These are phyloP conservation scores for Wickerhamomyces chambardii DNA, from an alignment of 805 yeast genomes.

Conservation along the genomic window DNA sequence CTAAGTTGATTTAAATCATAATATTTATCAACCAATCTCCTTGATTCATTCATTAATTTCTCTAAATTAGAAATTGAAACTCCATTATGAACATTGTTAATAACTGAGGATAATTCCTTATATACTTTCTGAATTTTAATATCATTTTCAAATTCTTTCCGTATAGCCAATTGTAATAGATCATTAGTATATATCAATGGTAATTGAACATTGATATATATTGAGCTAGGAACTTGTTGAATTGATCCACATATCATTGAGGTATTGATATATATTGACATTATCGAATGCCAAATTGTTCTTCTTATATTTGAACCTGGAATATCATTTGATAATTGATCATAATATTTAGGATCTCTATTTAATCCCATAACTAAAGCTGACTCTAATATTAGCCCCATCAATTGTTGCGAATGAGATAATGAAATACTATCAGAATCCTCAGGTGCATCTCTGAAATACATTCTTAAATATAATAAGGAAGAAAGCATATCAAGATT, in stretches of 20 bases:
- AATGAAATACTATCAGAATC: conserved; percentile 33
- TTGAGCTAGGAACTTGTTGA: conserved; percentile 4
- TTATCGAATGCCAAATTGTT: conserved; percentile 10
- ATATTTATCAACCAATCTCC: conserved; percentile 5
- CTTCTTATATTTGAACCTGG: conserved; percentile 9
- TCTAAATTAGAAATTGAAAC: conserved; percentile 4
- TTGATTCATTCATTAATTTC: conserved; percentile 2
- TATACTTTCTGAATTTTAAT: conserved; percentile 3
- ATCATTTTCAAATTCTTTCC: conserved; percentile 4
- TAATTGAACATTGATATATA: conserved; percentile 5
- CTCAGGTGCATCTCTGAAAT: conserved; percentile 28
- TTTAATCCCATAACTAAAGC: conserved; percentile 1
- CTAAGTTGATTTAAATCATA: not conserved
- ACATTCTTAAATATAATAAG: conserved; percentile 23
- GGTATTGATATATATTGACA: conserved; percentile 6
- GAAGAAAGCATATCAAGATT: conserved; percentile 27
- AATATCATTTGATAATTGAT: conserved; percentile 4
- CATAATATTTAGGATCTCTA: conserved; percentile 8
- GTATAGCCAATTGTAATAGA: conserved; percentile 5
- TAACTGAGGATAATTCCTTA: conserved; percentile 2
- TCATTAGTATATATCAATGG: conserved; percentile 8
- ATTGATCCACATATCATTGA: conserved; percentile 7
- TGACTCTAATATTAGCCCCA: conserved; percentile 5
- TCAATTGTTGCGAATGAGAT: conserved; percentile 27
- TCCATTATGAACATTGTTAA: conserved; percentile 6